Conservation (phyloP, 805 yeast genomes). For the Teunomyces panamensis region DNA sequence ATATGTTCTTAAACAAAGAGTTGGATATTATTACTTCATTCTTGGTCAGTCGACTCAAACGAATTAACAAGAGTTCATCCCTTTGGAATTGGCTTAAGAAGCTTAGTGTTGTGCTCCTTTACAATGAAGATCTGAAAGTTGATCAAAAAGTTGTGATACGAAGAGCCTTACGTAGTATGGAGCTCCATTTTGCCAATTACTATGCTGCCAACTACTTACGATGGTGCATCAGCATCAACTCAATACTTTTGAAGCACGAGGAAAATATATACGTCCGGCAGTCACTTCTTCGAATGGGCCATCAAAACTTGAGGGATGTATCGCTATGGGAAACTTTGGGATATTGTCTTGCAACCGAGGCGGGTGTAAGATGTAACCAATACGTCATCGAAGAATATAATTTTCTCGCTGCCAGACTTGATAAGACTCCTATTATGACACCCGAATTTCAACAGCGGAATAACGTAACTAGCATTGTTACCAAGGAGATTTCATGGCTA, state of each 20-base stretch:
- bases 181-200: slow-evolving; percentile 38
- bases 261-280: background rate
- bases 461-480: background rate
- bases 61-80: slow-evolving; percentile 40
- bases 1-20: slow-evolving; percentile 13
- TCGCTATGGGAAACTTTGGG: slow-evolving; percentile 17
- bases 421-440: background rate
- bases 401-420: background rate
- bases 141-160: slow-evolving; percentile 7
- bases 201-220: slow-evolving; percentile 32
- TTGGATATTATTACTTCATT: slow-evolving; percentile 31
- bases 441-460: background rate
- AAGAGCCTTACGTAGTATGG: slow-evolving; percentile 26
- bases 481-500: background rate
- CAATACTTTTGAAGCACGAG: background rate
- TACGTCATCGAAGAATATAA: slow-evolving; percentile 10
- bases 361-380: background rate
- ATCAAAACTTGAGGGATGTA: slow-evolving; percentile 13
- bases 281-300: slow-evolving; percentile 7
- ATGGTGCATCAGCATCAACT: slow-evolving; percentile 23
- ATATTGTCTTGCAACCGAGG: background rate
- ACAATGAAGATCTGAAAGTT: background rate
- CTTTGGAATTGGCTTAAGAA: slow-evolving; percentile 35
- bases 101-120: slow-evolving; percentile 13
- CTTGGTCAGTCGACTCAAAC: slow-evolving; percentile 24